Base-by-base conservation (phyloP, 345 rosid genomes). In the Eutrema yunnanense region DNA sequence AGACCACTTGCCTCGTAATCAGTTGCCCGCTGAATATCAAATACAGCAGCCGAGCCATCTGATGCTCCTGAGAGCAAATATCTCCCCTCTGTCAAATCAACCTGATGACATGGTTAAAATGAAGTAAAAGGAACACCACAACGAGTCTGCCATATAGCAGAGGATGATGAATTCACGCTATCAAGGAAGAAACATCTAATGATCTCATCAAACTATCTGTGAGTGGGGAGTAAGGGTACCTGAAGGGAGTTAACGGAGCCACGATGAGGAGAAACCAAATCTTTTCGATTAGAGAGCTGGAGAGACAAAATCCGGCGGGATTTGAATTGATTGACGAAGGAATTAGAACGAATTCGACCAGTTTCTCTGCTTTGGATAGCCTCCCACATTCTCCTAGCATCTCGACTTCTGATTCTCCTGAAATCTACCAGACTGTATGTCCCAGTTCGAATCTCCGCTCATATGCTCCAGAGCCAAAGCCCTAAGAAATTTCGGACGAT, bases 241-340 rank as follows among this genome's bases (percentile, higher is more conserved):
- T 92, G 97, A 64, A 94, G 90, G 69, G 96, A 88, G 82, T 89
- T 94, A 56, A 94, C 74, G 85, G 98, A 78, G 79, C 96, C 96
- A 67, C 84, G 83, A 59, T 94, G 97, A 72, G 96, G 78, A 37
- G 96, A 89, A 60, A 91, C 88, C 33, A 91, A 81, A 72, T 94
- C 97, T 77, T 91, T 91, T 71, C 71, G 62, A 70, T 89, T 89
- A 72, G 93, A 87, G 87, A 91, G 88, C 44, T 86, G 86, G 67
- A 91, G 87, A 73, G 78, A 68, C 61, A 83, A 78, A 76, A 78
- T 57, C 58, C 89, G 86, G 40, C 68, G 56, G 80, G 96, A 87
- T 80, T 81, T 83, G 80, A 92, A 56, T 46, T 80, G 88, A 76
- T 71, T 85, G 10, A 82, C 63, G 80, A 94, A 89, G 74, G 84